Evolutionary conservation across 352 stramenopile species (phyloP), one percentile per base, ranked within the genome.

Genomic region (Nothophytophthora sp.): DNA sequence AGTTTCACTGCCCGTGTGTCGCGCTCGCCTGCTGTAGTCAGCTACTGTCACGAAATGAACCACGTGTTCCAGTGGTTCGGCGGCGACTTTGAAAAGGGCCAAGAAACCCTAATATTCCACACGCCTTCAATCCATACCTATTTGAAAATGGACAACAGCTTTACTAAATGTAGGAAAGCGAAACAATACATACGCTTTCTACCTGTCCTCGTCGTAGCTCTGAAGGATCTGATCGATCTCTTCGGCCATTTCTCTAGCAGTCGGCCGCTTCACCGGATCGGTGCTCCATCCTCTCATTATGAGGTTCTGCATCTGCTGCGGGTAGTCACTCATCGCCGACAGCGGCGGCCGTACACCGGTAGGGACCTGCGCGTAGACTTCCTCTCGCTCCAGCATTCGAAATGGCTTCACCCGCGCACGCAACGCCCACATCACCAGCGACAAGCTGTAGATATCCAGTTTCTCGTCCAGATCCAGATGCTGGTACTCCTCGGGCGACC

Each of bases 401-500:
- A 75, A 88, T 1, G 78, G 76, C 43, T 85, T 84, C 6, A 55
- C 49, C 5, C 81, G 69, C 11, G 78, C 60, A 2, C 65, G 69
- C 9, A 91, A 35, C 8, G 81, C 50, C 81, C 81, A 91, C 33
- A 91, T 43, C 11, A 91, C 81, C 24, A 88, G 43, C 7, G 81
- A 81, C 19, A 91, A 62, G 34, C 76, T 88, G 70, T 88, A 91
- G 11, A 89, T 50, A 30, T 91, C 81, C 12, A 85, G 41, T 29
- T 76, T 85, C 41, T 89, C 78, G 45, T 86, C 64, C 11, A 89
- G 55, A 13, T 56, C 43, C 10, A 53, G 9, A 24, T 68, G 42
- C 22, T 57, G 20, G 41, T 90, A 95, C 49, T 95, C 81, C 40
- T 92, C 81, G 0, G 84, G 84, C 13, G 80, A 75, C 4, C 84